These are phyloP conservation scores for Colletotrichum sp. DNA, from an alignment of 2,329 filamentous ascomycete genomes.

Conservation along the genomic window DNA sequence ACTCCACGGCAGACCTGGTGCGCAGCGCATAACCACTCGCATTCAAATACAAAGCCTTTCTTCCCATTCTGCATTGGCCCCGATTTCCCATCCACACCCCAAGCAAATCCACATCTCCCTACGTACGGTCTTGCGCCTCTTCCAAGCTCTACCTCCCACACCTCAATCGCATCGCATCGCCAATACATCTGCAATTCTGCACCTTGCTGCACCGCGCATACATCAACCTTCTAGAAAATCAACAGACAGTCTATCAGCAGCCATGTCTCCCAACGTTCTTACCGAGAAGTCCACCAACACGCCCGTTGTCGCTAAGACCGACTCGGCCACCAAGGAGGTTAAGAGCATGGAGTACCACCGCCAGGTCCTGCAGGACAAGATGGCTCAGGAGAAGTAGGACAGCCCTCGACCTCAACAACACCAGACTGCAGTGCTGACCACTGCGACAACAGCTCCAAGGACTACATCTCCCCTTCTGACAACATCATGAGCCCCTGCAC, in stretches of 20 bases:
- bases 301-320: constrained; percentile 38
- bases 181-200: neutral
- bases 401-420: neutral
- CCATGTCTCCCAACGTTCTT: constrained; percentile 67
- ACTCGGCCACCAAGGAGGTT: constrained; percentile 48
- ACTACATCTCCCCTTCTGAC: constrained; percentile 85
- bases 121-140: neutral
- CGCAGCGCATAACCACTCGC: neutral
- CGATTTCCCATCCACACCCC: neutral
- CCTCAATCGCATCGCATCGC: neutral
- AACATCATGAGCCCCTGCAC: constrained; percentile 88
- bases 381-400: constrained; percentile 67
- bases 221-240: neutral
- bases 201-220: neutral
- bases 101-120: neutral
- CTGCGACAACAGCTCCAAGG: constrained; percentile 40
- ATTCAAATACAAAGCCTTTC: constrained; percentile 22
- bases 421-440: constrained; percentile 9
- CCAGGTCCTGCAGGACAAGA: constrained; percentile 75
- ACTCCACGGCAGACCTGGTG: constrained; percentile 8
- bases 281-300: constrained; percentile 71
- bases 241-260: constrained; percentile 9
- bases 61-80: constrained; percentile 2
- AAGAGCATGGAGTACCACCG: constrained; percentile 81
- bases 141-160: neutral